These are phyloP conservation scores for Fusarium redolens DNA, from an alignment of 2,329 filamentous ascomycete genomes.

Conservation along the genomic window DNA sequence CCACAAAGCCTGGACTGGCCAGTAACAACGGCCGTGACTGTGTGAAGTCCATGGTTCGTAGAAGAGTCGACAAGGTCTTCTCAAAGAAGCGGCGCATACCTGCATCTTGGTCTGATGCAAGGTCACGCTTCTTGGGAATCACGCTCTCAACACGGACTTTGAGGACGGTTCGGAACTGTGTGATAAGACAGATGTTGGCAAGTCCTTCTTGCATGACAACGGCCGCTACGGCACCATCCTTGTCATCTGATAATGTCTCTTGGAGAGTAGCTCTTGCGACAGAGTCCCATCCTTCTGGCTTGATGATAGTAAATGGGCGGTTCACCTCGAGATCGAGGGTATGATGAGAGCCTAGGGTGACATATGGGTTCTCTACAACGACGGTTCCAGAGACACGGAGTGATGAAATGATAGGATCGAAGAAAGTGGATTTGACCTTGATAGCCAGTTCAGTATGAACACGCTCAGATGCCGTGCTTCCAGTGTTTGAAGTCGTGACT, in stretches of 20 bases:
- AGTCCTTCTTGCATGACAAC: slow-evolving; percentile 93
- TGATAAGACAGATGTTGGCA: slow-evolving; percentile 86
- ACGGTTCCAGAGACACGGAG: slow-evolving; percentile 68
- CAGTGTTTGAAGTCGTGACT: slow-evolving; percentile 58
- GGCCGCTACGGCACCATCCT: slow-evolving; percentile 85
- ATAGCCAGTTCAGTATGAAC: slow-evolving; percentile 70
- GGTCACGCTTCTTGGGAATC: slow-evolving; percentile 75
- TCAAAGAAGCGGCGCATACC: slow-evolving; percentile 81
- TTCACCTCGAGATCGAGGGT: slow-evolving; percentile 85
- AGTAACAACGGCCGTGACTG: slow-evolving; percentile 79
- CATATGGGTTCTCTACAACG: slow-evolving; percentile 63
- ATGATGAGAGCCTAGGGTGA: slow-evolving; percentile 67
- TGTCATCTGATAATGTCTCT: slow-evolving; percentile 82
- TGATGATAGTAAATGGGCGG: slow-evolving; percentile 88
- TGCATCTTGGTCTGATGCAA: slow-evolving; percentile 73
- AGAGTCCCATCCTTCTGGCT: slow-evolving; percentile 87
- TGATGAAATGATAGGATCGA: slow-evolving; percentile 65
- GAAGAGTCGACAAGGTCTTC: slow-evolving; percentile 78
- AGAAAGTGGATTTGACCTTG: slow-evolving; percentile 67
- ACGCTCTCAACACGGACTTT: slow-evolving; percentile 71
- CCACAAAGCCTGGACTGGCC: slow-evolving; percentile 90
- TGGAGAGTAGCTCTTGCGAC: slow-evolving; percentile 82
- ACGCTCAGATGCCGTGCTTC: slow-evolving; percentile 63
- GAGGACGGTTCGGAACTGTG: slow-evolving; percentile 80
- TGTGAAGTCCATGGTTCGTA: slow-evolving; percentile 81